These are phyloP conservation scores for Picea abies DNA, from an alignment of 83 land plant genomes.

Conservation along the genomic window DNA sequence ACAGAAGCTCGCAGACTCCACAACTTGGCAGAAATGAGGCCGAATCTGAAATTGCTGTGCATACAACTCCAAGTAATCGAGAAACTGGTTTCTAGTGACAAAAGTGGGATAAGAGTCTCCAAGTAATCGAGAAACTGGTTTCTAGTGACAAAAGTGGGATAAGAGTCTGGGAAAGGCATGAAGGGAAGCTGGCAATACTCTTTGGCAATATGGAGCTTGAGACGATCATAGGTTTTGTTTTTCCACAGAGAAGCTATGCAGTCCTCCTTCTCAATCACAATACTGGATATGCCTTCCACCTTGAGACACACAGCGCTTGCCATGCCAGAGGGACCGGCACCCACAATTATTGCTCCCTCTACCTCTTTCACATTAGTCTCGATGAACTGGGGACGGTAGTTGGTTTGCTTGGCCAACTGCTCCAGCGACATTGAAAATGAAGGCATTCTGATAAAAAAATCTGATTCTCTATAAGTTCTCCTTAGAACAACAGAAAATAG, in stretches of 20 bases:
- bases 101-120: too few relatives aligned
- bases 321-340: conserved; percentile 53
- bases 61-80: conserved; percentile 37
- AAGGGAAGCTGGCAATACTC: conserved; percentile 52
- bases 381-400: not conserved
- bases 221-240: conserved; percentile 53
- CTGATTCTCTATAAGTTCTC: too few relatives aligned
- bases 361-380: not conserved
- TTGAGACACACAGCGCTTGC: conserved; percentile 48
- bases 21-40: conserved; percentile 27
- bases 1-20: conserved; percentile 29
- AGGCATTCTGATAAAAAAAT: too few relatives aligned
- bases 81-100: conserved; percentile 44
- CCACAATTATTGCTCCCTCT: conserved; percentile 48
- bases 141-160: conserved; percentile 42
- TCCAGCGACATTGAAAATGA: too few relatives aligned
- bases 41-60: conserved; percentile 25
- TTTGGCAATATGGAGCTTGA: conserved; percentile 52
- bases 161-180: conserved; percentile 37
- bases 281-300: conserved; percentile 27
- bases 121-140: conserved; percentile 51
- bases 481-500: too few relatives aligned
- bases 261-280: conserved; percentile 39
- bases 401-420: conserved; percentile 6
- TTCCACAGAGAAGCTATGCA: conserved; percentile 69